phyloP scores from a whole-genome alignment of 371 early-diverging fungal species.

The Quaeritorhiza haematococci region DNA sequence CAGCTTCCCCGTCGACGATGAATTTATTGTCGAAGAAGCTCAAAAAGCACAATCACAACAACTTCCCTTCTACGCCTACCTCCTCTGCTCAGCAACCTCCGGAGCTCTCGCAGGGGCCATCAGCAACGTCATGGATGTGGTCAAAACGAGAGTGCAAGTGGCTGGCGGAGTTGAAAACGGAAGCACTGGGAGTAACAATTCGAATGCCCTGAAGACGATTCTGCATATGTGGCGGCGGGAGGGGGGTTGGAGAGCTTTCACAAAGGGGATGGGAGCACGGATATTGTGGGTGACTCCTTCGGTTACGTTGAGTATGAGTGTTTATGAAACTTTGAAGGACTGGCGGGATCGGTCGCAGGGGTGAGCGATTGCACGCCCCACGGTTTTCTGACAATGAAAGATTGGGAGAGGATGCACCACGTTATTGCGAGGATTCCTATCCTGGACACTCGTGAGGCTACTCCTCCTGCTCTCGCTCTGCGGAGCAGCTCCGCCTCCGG shows the following conservation, averaged over 20 bases:
- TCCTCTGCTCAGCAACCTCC: conserved; percentile 54
- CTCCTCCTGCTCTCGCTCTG: no score
- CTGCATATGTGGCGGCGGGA: conserved; percentile 55
- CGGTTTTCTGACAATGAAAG: no score
- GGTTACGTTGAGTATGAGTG: conserved; percentile 49
- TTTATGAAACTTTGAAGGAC: conserved; percentile 67
- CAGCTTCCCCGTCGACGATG: neutral
- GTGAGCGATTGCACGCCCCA: no score
- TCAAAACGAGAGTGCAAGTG: conserved; percentile 79
- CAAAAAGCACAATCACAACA: conserved; percentile 1
- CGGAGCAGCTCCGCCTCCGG: no score
- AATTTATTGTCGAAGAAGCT: neutral
- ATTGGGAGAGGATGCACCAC: no score
- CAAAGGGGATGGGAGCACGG: conserved; percentile 59
- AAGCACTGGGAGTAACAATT: conserved; percentile 16
- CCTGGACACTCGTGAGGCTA: no score
- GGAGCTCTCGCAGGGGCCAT: conserved; percentile 57
- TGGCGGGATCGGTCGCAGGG: no score
- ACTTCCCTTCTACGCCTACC: conserved; percentile 47
- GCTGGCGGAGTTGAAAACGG: conserved; percentile 33
- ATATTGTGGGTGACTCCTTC: conserved; percentile 67
- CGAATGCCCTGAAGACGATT: conserved; percentile 33
- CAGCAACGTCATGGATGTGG: conserved; percentile 71
- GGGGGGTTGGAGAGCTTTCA: conserved; percentile 59
- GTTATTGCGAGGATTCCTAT: no score